Percentiles rank a stretch among this genome's conserved stretches.
Conservation (phyloP, 176 grass and related monocot genomes). For the Rhynchospora pubera region DNA sequence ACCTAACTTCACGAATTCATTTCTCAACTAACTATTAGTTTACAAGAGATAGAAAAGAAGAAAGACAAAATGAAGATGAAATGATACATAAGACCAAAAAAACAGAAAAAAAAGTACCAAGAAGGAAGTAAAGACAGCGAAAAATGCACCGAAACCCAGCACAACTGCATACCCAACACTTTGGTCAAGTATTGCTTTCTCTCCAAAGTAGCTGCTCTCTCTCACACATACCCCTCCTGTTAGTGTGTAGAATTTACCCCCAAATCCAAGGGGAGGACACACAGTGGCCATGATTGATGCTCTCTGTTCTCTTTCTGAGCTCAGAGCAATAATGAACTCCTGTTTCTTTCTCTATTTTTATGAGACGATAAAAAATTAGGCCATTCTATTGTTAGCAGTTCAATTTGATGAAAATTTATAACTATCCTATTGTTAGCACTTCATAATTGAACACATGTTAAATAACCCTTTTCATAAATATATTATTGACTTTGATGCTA, state of each 20-base stretch:
- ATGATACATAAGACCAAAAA: neutral
- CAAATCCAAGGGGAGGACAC: conserved; percentile 36
- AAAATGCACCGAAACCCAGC: conserved; percentile 72
- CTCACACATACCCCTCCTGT: conserved; percentile 43
- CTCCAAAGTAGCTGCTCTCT: conserved; percentile 46
- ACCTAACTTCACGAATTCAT: neutral
- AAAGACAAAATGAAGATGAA: neutral
- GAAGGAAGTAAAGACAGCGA: conserved; percentile 46
- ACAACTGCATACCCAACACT: conserved; percentile 57
- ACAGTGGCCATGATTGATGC: conserved; percentile 30
- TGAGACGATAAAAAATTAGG: neutral
- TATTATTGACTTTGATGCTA: neutral
- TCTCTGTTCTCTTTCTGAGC: neutral
- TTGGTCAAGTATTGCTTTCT: conserved; percentile 38
- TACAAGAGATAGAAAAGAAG: neutral
- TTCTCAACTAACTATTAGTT: neutral
- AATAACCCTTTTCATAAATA: too few species aligned
- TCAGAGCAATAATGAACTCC: neutral
- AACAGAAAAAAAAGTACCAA: neutral
- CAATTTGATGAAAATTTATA: neutral
- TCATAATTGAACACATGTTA: too few species aligned
- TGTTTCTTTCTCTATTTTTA: neutral
- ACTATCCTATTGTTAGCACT: neutral
- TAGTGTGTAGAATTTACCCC: conserved; percentile 49
- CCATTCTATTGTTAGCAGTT: neutral